Percentiles rank a stretch among this genome's conserved stretches.
Conservation (phyloP, 345 rosid species). For the Ceriops zippeliana region DNA sequence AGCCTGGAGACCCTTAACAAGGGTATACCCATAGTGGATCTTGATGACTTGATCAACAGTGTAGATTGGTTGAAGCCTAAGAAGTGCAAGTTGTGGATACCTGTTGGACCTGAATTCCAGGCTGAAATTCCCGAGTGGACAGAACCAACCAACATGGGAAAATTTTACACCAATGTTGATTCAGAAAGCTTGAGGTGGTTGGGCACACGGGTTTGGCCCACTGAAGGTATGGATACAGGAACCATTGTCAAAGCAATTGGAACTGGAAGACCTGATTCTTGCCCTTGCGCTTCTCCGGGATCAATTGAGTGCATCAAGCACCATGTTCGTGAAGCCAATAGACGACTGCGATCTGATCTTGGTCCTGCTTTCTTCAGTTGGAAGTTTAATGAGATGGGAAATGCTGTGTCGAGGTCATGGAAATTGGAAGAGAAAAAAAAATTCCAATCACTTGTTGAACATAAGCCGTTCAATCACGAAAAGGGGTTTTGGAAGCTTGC, state of each 20-base stretch:
- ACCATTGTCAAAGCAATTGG: constrained; percentile 28
- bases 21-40: too few species aligned
- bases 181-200: constrained; percentile 36
- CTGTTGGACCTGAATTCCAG: constrained; percentile 44
- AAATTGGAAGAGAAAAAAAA: constrained; percentile 32
- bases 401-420: constrained; percentile 34
- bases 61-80: too few species aligned
- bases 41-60: too few species aligned
- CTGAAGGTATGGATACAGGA: constrained; percentile 15
- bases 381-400: constrained; percentile 46
- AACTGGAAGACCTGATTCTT: constrained; percentile 31
- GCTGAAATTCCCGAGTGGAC: constrained; percentile 43
- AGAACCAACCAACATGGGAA: constrained; percentile 26
- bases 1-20: too few species aligned
- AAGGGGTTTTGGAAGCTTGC: constrained; percentile 34
- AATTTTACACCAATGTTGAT: constrained; percentile 24
- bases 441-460: constrained; percentile 32
- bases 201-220: constrained; percentile 46
- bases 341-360: constrained; percentile 27
- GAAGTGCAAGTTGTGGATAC: constrained; percentile 17
- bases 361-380: constrained; percentile 36
- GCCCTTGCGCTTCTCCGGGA: constrained; percentile 36
- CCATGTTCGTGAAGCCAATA: constrained; percentile 30
- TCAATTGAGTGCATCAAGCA: constrained; percentile 30
- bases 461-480: constrained; percentile 15